These are phyloP conservation scores for Cicer chorassanicum DNA, from an alignment of 306 rosid genomes.

Conservation along the genomic window DNA sequence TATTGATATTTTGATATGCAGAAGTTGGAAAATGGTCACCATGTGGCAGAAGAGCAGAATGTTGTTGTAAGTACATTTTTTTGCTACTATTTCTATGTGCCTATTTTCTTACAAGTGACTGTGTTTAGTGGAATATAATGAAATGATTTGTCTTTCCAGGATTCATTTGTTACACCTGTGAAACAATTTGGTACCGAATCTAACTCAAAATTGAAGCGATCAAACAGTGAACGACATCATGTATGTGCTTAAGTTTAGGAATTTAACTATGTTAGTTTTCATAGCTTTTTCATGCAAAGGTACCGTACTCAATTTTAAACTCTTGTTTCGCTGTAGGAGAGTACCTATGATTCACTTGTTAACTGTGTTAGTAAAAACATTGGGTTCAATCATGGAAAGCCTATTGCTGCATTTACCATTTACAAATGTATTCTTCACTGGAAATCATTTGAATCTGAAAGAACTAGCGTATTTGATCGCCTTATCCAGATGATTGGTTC, in stretches of 20 bases:
- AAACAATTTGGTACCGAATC: conserved; percentile 81
- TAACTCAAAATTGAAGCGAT: conserved; percentile 84
- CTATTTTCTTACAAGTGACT: conserved; percentile 4
- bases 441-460: conserved; percentile 99
- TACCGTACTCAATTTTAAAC: conserved; percentile 36
- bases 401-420: conserved; percentile 95
- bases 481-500: conserved; percentile 99
- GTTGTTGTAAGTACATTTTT: conserved; percentile 55
- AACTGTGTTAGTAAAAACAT: conserved; percentile 79
- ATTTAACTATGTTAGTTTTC: conserved; percentile 37
- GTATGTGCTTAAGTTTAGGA: conserved; percentile 55
- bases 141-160: conserved; percentile 57
- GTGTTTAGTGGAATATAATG: conserved; percentile 38
- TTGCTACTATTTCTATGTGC: conserved; percentile 8
- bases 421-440: conserved; percentile 97
- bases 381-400: conserved; percentile 92
- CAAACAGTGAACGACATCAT: conserved; percentile 85
- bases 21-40: conserved; percentile 87
- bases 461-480: conserved; percentile 96
- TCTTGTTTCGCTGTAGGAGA: conserved; percentile 64
- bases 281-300: conserved; percentile 14
- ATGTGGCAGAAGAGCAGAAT: conserved; percentile 61
- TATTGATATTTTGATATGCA: conserved; percentile 49
- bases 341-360: conserved; percentile 81
- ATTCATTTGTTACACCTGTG: conserved; percentile 69